Percentiles rank a stretch among this genome's conserved stretches.
These are phyloP conservation scores for Metschnikowia santaceciliae DNA, from an alignment of 805 yeast species.

Conservation along the genomic window DNA sequence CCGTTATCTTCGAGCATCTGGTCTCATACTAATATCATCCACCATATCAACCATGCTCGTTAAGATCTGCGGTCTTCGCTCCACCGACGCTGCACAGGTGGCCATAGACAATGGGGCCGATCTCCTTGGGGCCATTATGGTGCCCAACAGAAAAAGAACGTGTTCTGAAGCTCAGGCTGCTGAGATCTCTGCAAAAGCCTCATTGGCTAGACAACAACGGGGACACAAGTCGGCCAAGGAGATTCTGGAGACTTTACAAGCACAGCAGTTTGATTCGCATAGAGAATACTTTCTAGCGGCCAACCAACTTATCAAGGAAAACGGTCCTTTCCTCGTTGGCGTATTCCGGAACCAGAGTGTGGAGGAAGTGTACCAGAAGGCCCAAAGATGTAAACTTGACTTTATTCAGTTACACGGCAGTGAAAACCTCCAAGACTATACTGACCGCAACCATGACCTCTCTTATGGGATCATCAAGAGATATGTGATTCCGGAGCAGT, in stretches of 20 bases:
- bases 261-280: slow-evolving; percentile 10
- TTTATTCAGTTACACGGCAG: slow-evolving; percentile 85
- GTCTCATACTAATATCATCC: neutral
- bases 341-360: slow-evolving; percentile 82
- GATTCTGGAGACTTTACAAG: slow-evolving; percentile 13
- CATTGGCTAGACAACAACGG: slow-evolving; percentile 18
- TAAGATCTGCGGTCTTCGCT: slow-evolving; percentile 81
- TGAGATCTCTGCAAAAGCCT: slow-evolving; percentile 26
- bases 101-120: slow-evolving; percentile 75
- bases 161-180: slow-evolving; percentile 36
- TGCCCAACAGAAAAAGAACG: slow-evolving; percentile 76
- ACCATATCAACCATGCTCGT: slow-evolving; percentile 37
- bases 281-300: slow-evolving; percentile 32
- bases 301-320: slow-evolving; percentile 23
- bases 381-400: slow-evolving; percentile 53
- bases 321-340: slow-evolving; percentile 77
- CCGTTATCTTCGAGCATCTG: neutral
- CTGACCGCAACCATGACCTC: slow-evolving; percentile 38
- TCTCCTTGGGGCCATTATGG: slow-evolving; percentile 80
- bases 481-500: slow-evolving; percentile 56
- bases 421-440: slow-evolving; percentile 48
- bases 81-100: slow-evolving; percentile 59
- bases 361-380: slow-evolving; percentile 50
- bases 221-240: slow-evolving; percentile 18
- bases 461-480: slow-evolving; percentile 68